Evolutionary conservation across 2,329 filamentous ascomycete species (phyloP).

Genomic region (Fusarium nodosum): DNA sequence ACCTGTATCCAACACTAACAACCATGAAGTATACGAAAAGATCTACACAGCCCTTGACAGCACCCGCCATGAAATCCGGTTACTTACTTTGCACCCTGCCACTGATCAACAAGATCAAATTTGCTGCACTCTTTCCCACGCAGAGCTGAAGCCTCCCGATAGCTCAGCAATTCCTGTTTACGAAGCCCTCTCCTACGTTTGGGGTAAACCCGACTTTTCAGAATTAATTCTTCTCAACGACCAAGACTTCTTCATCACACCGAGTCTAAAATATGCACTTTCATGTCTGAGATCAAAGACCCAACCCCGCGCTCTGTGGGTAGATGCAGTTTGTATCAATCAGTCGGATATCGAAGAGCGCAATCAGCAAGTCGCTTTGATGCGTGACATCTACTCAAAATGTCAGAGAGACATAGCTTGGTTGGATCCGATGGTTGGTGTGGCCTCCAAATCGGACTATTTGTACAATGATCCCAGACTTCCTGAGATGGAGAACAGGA

Average conservation of each 20-base stretch:
- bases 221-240: slow-evolving; percentile 13
- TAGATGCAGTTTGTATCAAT: slow-evolving; percentile 39
- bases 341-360: slow-evolving; percentile 25
- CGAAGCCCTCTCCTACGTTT: slow-evolving; percentile 38
- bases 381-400: slow-evolving; percentile 31
- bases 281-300: not conserved
- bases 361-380: slow-evolving; percentile 16
- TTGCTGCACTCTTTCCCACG: slow-evolving; percentile 3
- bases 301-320: slow-evolving; percentile 8
- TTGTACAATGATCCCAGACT: not conserved
- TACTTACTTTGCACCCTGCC: slow-evolving; percentile 16
- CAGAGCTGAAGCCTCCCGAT: not conserved
- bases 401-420: slow-evolving; percentile 31
- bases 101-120: not conserved
- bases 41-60: slow-evolving; percentile 20
- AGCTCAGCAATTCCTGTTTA: not conserved
- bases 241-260: slow-evolving; percentile 14
- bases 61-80: not conserved
- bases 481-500: accelerated
- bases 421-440: slow-evolving; percentile 21
- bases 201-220: slow-evolving; percentile 19
- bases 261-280: slow-evolving; percentile 3
- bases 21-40: not conserved
- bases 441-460: accelerated
- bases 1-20: not conserved